Evolutionary conservation across 169 alveolate species (phyloP).

Genomic region (Theileria equi): DNA sequence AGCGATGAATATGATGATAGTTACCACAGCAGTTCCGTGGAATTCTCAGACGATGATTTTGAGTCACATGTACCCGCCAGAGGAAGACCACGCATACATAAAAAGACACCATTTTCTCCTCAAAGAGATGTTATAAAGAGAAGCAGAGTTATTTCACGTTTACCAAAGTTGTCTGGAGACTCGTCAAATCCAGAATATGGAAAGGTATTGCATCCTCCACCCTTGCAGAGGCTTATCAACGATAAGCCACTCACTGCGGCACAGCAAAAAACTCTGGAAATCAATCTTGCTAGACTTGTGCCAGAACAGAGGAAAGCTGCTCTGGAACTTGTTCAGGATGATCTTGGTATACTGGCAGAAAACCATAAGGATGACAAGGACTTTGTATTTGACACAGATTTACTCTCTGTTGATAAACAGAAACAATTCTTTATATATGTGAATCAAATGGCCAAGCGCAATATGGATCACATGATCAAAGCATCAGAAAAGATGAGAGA

Average conservation of each 20-base stretch:
- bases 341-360: conserved; percentile 82
- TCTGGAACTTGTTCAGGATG: conserved; percentile 81
- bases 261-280: conserved; percentile 70
- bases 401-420: conserved; percentile 81
- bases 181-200: conserved; percentile 68
- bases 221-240: conserved; percentile 71
- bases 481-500: not conserved
- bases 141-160: too few relatives aligned
- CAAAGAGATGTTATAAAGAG: too few relatives aligned
- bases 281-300: conserved; percentile 73
- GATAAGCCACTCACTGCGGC: conserved; percentile 75
- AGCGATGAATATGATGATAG: conserved; percentile 6
- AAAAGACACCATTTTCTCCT: not conserved
- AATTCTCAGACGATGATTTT: conserved; percentile 57
- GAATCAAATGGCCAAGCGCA: conserved; percentile 78
- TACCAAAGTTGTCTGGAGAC: not conserved
- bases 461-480: conserved; percentile 67
- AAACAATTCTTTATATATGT: conserved; percentile 76
- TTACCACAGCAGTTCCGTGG: conserved; percentile 32
- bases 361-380: conserved; percentile 70
- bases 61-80: conserved; percentile 24
- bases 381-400: conserved; percentile 77
- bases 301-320: conserved; percentile 84
- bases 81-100: not conserved
- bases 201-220: conserved; percentile 79